Evolutionary conservation across 768 basidiomycete species (phyloP).

Genomic region (Agrocybe pediades): DNA sequence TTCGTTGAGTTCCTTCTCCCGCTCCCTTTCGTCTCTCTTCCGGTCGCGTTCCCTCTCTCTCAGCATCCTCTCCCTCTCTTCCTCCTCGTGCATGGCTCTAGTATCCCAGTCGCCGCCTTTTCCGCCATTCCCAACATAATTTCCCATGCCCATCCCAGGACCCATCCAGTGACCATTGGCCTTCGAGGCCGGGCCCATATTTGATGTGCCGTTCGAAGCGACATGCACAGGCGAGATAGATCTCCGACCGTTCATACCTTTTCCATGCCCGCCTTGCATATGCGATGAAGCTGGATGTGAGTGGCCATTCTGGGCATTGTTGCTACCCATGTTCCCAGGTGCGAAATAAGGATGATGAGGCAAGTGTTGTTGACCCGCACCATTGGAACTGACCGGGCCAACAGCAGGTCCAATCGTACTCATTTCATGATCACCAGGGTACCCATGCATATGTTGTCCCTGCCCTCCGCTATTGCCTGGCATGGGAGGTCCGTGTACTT

Average conservation of each 20-base stretch:
- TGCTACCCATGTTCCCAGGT: conserved; percentile 21
- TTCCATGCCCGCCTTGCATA: conserved; percentile 17
- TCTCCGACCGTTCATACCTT: conserved; percentile 28
- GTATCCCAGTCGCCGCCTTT: conserved; percentile 24
- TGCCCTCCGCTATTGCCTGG: background rate
- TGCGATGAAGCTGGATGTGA: conserved; percentile 10
- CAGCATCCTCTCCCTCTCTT: conserved; percentile 35
- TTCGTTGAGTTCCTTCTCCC: conserved; percentile 29
- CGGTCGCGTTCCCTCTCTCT: conserved; percentile 26
- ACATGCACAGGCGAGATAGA: conserved; percentile 40
- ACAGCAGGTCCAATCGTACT: conserved; percentile 17
- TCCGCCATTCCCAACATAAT: conserved; percentile 21
- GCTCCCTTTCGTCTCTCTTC: conserved; percentile 22
- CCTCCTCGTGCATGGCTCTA: conserved; percentile 34
- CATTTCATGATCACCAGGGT: conserved; percentile 27
- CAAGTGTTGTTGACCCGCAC: conserved; percentile 26
- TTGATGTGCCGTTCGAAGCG: conserved; percentile 25
- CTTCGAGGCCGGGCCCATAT: conserved; percentile 21
- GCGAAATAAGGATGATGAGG: conserved; percentile 37
- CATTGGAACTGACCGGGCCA: conserved; percentile 12
- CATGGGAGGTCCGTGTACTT: conserved; percentile 13
- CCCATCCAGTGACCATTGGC: conserved; percentile 39
- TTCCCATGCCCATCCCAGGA: conserved; percentile 28
- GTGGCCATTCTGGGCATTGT: conserved; percentile 15
- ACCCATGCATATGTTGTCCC: conserved; percentile 17